Evolutionary conservation across 2,329 filamentous ascomycete species (phyloP), one percentile per base, ranked within the genome.

Genomic region (Trichoderma asperellum): DNA sequence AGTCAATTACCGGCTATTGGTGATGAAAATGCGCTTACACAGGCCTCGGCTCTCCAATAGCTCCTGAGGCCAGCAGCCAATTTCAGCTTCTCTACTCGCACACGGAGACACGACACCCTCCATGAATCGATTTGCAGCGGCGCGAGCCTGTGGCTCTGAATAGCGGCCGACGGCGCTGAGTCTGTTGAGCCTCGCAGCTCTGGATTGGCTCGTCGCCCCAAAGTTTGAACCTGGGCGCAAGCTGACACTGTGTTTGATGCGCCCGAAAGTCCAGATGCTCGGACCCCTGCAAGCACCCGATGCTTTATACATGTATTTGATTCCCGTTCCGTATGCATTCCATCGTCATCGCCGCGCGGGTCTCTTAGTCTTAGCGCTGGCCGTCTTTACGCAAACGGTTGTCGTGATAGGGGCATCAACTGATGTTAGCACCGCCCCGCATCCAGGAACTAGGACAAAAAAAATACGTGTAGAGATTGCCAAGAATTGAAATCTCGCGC

Each of bases 121-220:
- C 35, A 8, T n/a, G 34, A 66, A 11, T 53, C 62, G 27, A 57
- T 47, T 47, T 34, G 14, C 55, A 58, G 21, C 32, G 64, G 21
- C 21, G 21, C 2, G 21, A 14, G 24, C 55, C 40, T 52, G 55
- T 67, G 32, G 32, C 64, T 52, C 10, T 32, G 16, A 43, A 58
- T 67, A 40, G 53, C 37, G 53, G 37, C n/a, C 11, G 14, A 57
- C 29, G 55, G 64, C 53, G 64, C 32, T 37, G 55, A 67, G 37
- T 59, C 29, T 67, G 21, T 59, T 59, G 12, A 24, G 34, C 21
- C 37, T 52, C 24, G 11, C 59, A 35, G 21, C 14, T 16, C n/a
- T 18, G 32, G 55, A 59, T 67, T 58, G 55, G 32, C 32, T 18
- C 43, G 32, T 37, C 29, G 37, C 32, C 52, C 56, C 37, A 24